Base-by-base conservation (phyloP, 164 flowering plant genomes). In the Platanus orientalis region DNA sequence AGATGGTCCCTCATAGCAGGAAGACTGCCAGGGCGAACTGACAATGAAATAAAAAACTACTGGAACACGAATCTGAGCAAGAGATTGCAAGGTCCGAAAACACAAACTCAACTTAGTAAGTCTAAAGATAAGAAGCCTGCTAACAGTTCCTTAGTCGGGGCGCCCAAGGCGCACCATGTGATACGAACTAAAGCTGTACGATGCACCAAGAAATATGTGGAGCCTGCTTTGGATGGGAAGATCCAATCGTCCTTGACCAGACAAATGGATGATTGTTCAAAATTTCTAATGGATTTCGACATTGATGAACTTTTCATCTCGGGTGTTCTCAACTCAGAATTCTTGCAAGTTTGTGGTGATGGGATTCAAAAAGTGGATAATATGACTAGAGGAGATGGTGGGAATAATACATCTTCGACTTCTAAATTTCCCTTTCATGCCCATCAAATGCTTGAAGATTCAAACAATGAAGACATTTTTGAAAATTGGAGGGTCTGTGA, bases 171-270 rank as follows among this genome's bases (percentile, higher is more conserved):
- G 2, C 56, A 6, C 42, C 30, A 14, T n/a, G 67, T 44, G 21
- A 63, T 69, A 25, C 57, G 72, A 42, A 63, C 68, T 6, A 69
- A 29, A 58, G 72, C 67, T 28, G 44, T 53, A 2, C 13, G 59
- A n/a, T 69, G 63, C 54, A 63, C 63, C 3, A 57, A 45, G 21
- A 68, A 36, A 36, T 36, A 3, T 36, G 9, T 1, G 1, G 36
- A 32, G 36, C 42, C 12, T 3, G 42, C 25, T 30, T 1, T n/a
- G 32, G 40, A 44, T 28, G n/a, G 16, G 5, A 19, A 24, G 5
- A 40, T 30, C 20, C 34, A 9, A 2, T 21, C 32, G 6, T 25
- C 62, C 14, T 44, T 32, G 4, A 23, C 27, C 19, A 4, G 5
- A 49, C 20, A 44, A 17, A 29, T 44, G n/a, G 54, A 21, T 28